Percentiles rank a stretch among this genome's conserved stretches.
Evolutionary conservation across 345 rosid species (phyloP).

Genomic region (Pelargonium nanum): DNA sequence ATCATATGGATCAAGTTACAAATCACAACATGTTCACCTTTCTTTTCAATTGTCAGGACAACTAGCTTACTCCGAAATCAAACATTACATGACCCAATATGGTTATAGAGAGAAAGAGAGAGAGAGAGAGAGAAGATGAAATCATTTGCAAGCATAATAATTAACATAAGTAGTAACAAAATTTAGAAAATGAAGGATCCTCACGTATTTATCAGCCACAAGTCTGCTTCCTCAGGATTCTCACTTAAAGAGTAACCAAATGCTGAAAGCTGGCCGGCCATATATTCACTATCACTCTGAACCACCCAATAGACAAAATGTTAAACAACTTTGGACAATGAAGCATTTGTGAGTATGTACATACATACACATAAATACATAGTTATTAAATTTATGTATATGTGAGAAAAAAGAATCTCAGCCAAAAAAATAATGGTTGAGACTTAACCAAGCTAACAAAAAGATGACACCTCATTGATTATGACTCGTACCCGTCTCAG

Average conservation of each 20-base stretch:
- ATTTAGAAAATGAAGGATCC: conserved; percentile 10
- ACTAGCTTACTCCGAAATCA: background rate
- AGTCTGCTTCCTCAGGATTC: conserved; percentile 77
- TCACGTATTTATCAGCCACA: conserved; percentile 96
- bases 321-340: background rate
- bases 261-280: conserved; percentile 95
- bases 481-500: no score
- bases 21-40: background rate
- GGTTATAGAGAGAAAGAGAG: background rate
- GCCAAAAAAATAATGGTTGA: no score
- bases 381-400: no score
- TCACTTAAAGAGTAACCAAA: conserved; percentile 79
- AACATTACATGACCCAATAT: background rate
- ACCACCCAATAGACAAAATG: conserved; percentile 6
- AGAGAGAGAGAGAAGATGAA: no score
- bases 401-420: no score
- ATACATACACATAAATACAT: background rate
- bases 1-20: no score
- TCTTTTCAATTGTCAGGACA: background rate
- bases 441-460: no score
- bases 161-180: background rate
- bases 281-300: conserved; percentile 98
- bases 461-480: no score
- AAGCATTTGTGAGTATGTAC: background rate
- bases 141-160: conserved; percentile 1